A percentile compares a stretch with the other conserved stretches of the same genome.
phyloP scores from a whole-genome alignment of 768 basidiomycete species.

The Pleurotus tuoliensis region DNA sequence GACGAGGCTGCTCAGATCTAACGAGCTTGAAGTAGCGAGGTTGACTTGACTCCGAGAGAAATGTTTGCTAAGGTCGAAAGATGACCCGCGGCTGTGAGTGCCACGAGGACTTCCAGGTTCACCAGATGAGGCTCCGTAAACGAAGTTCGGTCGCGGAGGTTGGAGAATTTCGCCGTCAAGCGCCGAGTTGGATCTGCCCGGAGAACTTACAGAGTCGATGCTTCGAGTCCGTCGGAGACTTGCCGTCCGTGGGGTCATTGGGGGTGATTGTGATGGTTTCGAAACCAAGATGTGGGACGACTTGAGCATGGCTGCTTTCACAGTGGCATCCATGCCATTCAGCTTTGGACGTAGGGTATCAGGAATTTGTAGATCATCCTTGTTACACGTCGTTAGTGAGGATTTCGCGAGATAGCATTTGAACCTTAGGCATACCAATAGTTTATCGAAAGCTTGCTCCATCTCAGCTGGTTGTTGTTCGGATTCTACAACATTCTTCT shows the following conservation, averaged over 20 bases:
- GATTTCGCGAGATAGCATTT: background rate
- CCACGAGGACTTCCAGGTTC: constrained; percentile 37
- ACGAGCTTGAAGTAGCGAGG: constrained; percentile 38
- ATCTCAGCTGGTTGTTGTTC: constrained; percentile 30
- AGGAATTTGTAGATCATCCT: constrained; percentile 92
- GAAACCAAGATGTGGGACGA: constrained; percentile 66
- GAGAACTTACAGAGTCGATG: constrained; percentile 64
- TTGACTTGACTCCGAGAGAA: constrained; percentile 53
- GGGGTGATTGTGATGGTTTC: constrained; percentile 31
- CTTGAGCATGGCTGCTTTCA: constrained; percentile 91
- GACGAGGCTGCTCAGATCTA: constrained; percentile 35
- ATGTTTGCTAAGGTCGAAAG: constrained; percentile 50
- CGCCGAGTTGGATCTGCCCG: constrained; percentile 38
- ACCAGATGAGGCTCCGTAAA: constrained; percentile 22
- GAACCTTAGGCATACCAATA: constrained; percentile 49
- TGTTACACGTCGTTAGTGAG: constrained; percentile 8
- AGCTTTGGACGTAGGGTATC: constrained; percentile 73
- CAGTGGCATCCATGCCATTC: constrained; percentile 72
- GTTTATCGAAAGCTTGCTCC: constrained; percentile 73
- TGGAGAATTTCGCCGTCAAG: constrained; percentile 35
- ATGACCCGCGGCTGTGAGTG: constrained; percentile 53
- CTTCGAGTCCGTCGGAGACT: constrained; percentile 66
- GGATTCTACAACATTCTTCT: constrained; percentile 27
- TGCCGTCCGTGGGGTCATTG: constrained; percentile 45
- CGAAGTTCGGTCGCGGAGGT: constrained; percentile 35